phyloP scores from a whole-genome alignment of 331 rosid genomes.

The Acacia pycnantha region DNA sequence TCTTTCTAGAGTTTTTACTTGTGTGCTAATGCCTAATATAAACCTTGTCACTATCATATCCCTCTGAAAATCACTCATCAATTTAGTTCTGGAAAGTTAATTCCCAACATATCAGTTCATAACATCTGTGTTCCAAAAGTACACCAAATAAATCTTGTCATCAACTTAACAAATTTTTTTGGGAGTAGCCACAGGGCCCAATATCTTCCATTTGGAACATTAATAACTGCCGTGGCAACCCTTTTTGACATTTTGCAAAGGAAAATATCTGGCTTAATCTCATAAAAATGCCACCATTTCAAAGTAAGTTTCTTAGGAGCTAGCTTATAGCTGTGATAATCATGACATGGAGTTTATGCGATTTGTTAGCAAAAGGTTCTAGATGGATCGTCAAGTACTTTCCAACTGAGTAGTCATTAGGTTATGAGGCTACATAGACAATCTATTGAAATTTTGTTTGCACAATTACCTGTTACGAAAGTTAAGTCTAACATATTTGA shows the following conservation, averaged over 20 bases:
- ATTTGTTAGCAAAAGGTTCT: too few relatives aligned
- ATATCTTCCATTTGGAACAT: too few relatives aligned
- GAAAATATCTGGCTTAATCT: too few relatives aligned
- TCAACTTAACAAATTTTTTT: not conserved
- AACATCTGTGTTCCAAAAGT: not conserved
- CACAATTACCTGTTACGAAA: not conserved
- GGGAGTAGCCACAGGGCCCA: not conserved
- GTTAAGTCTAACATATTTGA: not conserved
- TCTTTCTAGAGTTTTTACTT: not conserved
- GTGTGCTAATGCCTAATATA: not conserved
- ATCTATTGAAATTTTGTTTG: not conserved
- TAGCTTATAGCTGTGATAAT: too few relatives aligned
- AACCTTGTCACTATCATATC: not conserved
- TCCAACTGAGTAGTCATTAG: too few relatives aligned
- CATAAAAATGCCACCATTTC: too few relatives aligned
- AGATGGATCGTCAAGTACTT: too few relatives aligned
- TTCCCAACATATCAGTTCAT: not conserved
- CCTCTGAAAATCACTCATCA: not conserved
- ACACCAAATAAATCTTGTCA: not conserved
- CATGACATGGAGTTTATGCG: too few relatives aligned
- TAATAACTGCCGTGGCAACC: too few relatives aligned
- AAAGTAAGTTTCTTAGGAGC: too few relatives aligned
- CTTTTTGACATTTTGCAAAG: too few relatives aligned
- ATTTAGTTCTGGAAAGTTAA: not conserved
- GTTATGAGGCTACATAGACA: too few relatives aligned